phyloP scores from a whole-genome alignment of 768 basidiomycete genomes.

The Boletales sp. region DNA sequence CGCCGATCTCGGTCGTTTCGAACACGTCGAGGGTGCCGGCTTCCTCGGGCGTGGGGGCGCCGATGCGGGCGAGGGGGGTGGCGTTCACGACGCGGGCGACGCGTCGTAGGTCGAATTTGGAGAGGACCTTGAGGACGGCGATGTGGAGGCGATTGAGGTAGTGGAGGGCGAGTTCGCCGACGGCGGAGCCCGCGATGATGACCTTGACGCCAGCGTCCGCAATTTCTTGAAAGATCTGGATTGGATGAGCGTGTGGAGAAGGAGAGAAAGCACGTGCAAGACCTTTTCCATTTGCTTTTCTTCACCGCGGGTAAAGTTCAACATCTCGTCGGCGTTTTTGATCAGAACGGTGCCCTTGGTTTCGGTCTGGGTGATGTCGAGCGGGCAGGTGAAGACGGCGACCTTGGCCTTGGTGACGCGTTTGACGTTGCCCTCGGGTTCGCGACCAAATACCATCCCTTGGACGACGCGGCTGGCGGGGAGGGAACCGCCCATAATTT shows the following conservation, averaged over 20 bases:
- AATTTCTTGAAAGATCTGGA: slow-evolving; percentile 95
- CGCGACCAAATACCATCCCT: slow-evolving; percentile 97
- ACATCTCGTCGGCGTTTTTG: slow-evolving; percentile 93
- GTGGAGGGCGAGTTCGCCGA: slow-evolving; percentile 95
- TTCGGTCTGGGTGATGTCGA: slow-evolving; percentile 95
- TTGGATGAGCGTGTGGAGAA: neutral
- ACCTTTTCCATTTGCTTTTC: slow-evolving; percentile 96
- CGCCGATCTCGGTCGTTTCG: slow-evolving; percentile 94
- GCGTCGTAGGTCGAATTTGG: slow-evolving; percentile 95
- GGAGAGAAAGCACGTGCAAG: too few species aligned
- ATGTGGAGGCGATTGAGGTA: slow-evolving; percentile 93
- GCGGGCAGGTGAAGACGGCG: slow-evolving; percentile 88
- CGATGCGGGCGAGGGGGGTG: slow-evolving; percentile 92
- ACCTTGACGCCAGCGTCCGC: slow-evolving; percentile 93
- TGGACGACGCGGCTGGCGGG: slow-evolving; percentile 81
- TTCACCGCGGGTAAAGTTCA: slow-evolving; percentile 94
- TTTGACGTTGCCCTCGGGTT: slow-evolving; percentile 89
- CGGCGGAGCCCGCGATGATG: slow-evolving; percentile 87
- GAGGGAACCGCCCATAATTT: slow-evolving; percentile 96
- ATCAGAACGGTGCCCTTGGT: slow-evolving; percentile 98
- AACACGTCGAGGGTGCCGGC: slow-evolving; percentile 92
- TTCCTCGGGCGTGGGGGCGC: slow-evolving; percentile 95
- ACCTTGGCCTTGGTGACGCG: slow-evolving; percentile 87
- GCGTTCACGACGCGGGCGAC: slow-evolving; percentile 95
- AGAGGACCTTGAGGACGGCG: slow-evolving; percentile 94